These are phyloP conservation scores for Samsoniella hepiali DNA, from an alignment of 2,329 filamentous ascomycete genomes.

Conservation along the genomic window DNA sequence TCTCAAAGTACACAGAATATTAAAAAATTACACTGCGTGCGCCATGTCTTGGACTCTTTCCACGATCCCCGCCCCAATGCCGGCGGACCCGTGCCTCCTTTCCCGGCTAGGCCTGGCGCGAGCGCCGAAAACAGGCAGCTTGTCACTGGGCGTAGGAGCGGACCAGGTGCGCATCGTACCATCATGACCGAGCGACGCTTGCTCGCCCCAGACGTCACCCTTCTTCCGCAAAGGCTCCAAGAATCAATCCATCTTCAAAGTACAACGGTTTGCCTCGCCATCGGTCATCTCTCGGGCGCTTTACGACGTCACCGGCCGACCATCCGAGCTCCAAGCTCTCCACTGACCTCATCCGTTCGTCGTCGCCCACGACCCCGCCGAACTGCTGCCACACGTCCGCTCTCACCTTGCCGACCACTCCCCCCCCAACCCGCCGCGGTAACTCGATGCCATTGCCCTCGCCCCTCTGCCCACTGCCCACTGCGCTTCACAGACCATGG, in stretches of 20 bases:
- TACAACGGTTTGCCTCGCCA: not conserved
- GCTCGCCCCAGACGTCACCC: not conserved
- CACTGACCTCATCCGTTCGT: not conserved
- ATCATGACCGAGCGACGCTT: not conserved
- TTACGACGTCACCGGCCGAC: conserved; percentile 4
- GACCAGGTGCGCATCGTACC: not conserved
- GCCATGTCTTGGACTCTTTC: not conserved
- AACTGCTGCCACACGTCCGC: not conserved
- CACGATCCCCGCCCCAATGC: conserved; percentile 4
- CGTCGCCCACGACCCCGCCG: conserved; percentile 1
- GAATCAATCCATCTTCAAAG: not conserved
- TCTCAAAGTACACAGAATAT: too few relatives aligned
- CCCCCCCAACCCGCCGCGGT: not conserved
- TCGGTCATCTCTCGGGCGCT: not conserved
- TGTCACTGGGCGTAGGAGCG: not conserved
- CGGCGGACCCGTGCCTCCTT: conserved; percentile 11
- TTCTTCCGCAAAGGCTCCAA: not conserved
- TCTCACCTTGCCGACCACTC: not conserved
- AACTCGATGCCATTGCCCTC: conserved; percentile 4
- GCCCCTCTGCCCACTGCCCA: not conserved
- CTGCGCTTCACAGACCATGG: conserved; percentile 39
- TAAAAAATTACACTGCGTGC: not conserved
- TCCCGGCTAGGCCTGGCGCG: conserved; percentile 11
- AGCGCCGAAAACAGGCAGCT: not conserved
- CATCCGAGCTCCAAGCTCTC: conserved; percentile 2